These are phyloP conservation scores for Stemphylium beticola DNA, from an alignment of 2,329 filamentous ascomycete species.

Conservation along the genomic window DNA sequence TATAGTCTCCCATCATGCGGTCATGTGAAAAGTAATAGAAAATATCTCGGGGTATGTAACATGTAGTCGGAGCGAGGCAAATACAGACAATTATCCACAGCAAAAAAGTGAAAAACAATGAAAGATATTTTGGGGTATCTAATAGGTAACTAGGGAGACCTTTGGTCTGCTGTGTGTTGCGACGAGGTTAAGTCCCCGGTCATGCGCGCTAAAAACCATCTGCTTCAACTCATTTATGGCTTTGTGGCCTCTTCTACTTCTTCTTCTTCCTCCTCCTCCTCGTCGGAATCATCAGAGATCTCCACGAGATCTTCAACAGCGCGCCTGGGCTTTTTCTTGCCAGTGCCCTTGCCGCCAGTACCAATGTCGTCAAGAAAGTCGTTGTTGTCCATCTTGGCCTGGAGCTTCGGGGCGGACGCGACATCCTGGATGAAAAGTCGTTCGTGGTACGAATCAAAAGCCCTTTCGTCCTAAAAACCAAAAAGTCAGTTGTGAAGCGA, in stretches of 20 bases:
- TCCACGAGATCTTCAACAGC: slow-evolving; percentile 34
- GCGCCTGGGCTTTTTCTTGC: slow-evolving; percentile 48
- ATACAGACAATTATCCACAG: too few species aligned
- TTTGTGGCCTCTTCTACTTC: slow-evolving; percentile 18
- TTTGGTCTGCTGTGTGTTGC: background rate
- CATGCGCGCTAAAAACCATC: slow-evolving; percentile 1
- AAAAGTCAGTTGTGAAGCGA: background rate
- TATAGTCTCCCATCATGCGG: too few species aligned
- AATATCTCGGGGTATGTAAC: slow-evolving; percentile 10
- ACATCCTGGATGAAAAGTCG: slow-evolving; percentile 66
- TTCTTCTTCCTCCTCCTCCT: slow-evolving; percentile 27
- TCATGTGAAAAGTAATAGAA: background rate
- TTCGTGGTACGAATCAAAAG: slow-evolving; percentile 78
- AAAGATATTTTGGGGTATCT: slow-evolving; percentile 9
- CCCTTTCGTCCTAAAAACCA: slow-evolving; percentile 65
- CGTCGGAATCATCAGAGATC: slow-evolving; percentile 43
- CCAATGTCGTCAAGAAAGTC: slow-evolving; percentile 70
- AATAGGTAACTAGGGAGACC: background rate
- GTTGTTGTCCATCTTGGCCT: slow-evolving; percentile 62
- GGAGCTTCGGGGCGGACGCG: slow-evolving; percentile 55
- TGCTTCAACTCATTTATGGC: slow-evolving; percentile 10
- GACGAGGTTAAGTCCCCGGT: background rate
- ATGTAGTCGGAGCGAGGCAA: too few species aligned
- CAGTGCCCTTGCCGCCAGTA: slow-evolving; percentile 53
- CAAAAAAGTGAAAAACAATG: too few species aligned